Evolutionary conservation across 2,329 filamentous ascomycete species (phyloP), one percentile per base, ranked within the genome.

Genomic region (Alternaria sp.): DNA sequence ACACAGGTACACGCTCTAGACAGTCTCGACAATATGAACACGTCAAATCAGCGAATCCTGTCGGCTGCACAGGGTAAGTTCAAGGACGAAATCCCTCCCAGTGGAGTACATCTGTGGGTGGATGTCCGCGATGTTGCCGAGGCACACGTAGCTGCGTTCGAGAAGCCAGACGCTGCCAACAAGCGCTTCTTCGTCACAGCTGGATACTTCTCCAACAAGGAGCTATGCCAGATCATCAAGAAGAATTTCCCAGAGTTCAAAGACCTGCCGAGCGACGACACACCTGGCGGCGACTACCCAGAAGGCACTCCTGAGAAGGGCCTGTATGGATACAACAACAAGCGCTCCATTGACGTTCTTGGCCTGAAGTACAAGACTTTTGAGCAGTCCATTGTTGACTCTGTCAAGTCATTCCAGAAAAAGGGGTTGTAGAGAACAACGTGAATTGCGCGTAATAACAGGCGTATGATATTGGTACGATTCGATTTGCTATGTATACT

Each of bases 31-130:
- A 81, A 80, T 2, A 81, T 93, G 63, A 94, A 93, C 79, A 91
- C 90, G 1, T 92, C 89, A 14, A 93, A 93, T 74, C 84, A 88
- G 67, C 85, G 89, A 20, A 84, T 92, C 55, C 81, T 86, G 9
- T 84, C 89, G 62, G 79, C 91, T 53, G 83, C 90, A n/a, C 84
- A 83, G 7, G 91, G 90, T 18, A 85, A 86, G 60, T 85, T 81
- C 74, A 88, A 86, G 65, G 79, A 85, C 2, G 81, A 83, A 27
- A 83, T 91, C 10, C 82, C 85, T 0, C 82, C 87, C 0, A 90
- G 87, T 0, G 85, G 84, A 0, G 84, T 84, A 1, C 88, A 76
- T 62, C 59, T 82, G 30, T 82, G 80, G 79, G 78, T 82, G 6
- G 81, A 83, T 54, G 82, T 84, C 6, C 79, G 81, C 22, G 81